Base-by-base conservation (phyloP, 1,284 basidiomycete species). In the Cystobasidium sp. region DNA sequence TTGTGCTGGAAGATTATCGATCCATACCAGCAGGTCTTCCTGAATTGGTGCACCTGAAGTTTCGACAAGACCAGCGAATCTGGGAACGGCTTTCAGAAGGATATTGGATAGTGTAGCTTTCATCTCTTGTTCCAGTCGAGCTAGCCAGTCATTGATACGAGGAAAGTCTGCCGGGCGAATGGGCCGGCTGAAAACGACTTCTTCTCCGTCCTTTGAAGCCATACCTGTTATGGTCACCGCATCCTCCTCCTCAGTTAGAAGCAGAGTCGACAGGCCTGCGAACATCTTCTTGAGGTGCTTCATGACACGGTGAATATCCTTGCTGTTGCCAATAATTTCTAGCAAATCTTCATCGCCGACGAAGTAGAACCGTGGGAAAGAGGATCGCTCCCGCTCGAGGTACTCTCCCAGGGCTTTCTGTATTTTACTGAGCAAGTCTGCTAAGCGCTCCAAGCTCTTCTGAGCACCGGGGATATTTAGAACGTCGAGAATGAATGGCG, bases 231-330 rank as follows among this genome's bases (percentile, higher is more conserved):
- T 94, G 80, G 91, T 88, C 0, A 92, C 91, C 75, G 93, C 84
- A 58, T 94, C 93, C 8, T 94, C 92, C 0, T 74, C 78, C n/a
- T 79, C 77, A 81, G 97, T 92, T n/a, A 98, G 86, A 78, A 86
- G 87, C 76, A 99, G 87, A 0, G 92, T 93, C 0, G 93, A 91
- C 59, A 99, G 91, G 51, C 97, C 97, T 6, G 97, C 97, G 83
- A 99, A 99, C 97, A 99, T 99, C 87, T 99, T 99, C 85, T 97
- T 97, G 77, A 99, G 87, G 83, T 99, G 97, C 81, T 98, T 98
- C 90, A 97, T 93, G 82, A 98, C 93, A 41, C 96, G 91, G 61
- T 93, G 84, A 77, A 98, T 96, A 81, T 99, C 97, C 84, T 98
- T 99, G 86, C 93, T 96, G 85, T 99, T 99, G 77, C 97, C 97